Evolutionary conservation across 129 eudicot species (phyloP), one percentile per base, ranked within the genome.

Genomic region (Deinandra increscens): DNA sequence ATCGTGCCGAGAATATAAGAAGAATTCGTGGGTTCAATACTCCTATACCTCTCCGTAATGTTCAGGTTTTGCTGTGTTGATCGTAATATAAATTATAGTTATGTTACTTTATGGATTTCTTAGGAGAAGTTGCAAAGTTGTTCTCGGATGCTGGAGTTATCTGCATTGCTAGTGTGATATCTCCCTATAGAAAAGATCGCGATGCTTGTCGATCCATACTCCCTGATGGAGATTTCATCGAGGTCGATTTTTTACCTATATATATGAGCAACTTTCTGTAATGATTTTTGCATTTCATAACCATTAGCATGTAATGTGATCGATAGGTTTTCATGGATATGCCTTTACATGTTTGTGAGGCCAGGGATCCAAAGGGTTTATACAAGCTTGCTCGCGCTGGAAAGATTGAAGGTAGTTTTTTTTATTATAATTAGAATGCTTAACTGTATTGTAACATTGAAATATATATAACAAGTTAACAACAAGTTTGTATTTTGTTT

Each of bases 331-430:
- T 77, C 73, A 84, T 93, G 98, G 88, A 93, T 81, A 84, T 87
- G 64, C 96, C 98, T 56, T 73, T 93, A 15, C 73, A 80, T 68
- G 82, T 93, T 72, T 93, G 98, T 17, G 98, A 93, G 83, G 85
- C 90, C 38, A 84, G 98, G 87, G 98, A 93, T 70, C 90, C 98
- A 6, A 93, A 93, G 80, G 98, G 98, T 13, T 73, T 93, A 75
- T 93, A 93, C 84, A 93, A 86, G 81, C 85, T 89, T 75, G 96
- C 98, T 65, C 85, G 98, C 73, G 96, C 95, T 36, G 96, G 96
- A 75, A 86, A 93, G 80, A 89, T 93, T 49, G 83, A 78, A 84
- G 98, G 98, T 93, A 73, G 33, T 17, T 60, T 7, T 26, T 33
- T n/a, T n/a, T n/a, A n/a, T n/a, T n/a, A n/a, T n/a, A n/a, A n/a